phyloP scores from a whole-genome alignment of 2,329 filamentous ascomycete genomes.

The Didymella keratinophila region DNA sequence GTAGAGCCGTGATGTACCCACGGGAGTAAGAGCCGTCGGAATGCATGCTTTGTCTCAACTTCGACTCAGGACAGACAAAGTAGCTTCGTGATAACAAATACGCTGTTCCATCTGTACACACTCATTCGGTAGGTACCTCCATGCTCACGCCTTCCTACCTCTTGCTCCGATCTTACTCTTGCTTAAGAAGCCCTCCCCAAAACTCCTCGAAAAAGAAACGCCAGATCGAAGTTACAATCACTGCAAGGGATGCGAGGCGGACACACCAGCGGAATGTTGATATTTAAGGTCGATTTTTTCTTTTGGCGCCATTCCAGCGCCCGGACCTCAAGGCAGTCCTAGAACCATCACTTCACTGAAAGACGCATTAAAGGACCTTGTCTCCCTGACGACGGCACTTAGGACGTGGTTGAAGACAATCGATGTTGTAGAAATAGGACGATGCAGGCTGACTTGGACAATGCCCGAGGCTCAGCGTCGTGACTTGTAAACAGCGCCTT shows the following conservation, averaged over 20 bases:
- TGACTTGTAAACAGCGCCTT: neutral
- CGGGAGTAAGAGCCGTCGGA: constrained; percentile 14
- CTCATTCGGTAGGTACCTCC: neutral
- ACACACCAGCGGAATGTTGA: constrained; percentile 17
- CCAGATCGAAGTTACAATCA: neutral
- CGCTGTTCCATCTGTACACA: neutral
- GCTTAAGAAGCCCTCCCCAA: too few relatives aligned
- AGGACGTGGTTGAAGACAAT: neutral
- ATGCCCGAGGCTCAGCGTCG: neutral
- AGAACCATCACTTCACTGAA: constrained; percentile 6
- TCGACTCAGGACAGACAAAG: neutral
- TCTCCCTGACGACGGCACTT: constrained; percentile 14
- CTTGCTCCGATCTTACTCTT: neutral
- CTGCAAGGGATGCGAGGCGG: constrained; percentile 19
- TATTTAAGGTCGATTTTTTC: constrained; percentile 2
- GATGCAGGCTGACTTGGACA: constrained; percentile 1
- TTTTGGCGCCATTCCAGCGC: constrained; percentile 20
- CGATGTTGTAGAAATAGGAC: neutral
- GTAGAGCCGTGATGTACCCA: constrained; percentile 11
- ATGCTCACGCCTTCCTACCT: neutral
- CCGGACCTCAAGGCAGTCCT: constrained; percentile 13
- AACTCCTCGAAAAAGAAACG: neutral
- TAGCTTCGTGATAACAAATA: neutral
- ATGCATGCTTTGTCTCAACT: constrained; percentile 1
- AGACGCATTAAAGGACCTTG: constrained; percentile 6